Conservation (phyloP, 1,284 basidiomycete genomes). For the Ganoderma meredithae region DNA sequence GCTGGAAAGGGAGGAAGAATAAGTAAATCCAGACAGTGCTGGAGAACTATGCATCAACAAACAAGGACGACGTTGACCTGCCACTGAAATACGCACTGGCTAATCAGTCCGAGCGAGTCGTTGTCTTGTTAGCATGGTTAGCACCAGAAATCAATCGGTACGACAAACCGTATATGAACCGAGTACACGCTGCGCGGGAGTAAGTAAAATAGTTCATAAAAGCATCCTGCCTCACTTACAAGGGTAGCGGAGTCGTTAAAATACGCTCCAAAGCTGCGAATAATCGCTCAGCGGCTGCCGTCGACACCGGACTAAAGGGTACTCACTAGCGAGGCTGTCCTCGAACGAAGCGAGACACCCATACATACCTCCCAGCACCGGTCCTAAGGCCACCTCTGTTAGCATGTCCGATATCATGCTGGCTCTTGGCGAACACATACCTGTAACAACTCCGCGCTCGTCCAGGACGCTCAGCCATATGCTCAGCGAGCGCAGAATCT, state of each 20-base stretch:
- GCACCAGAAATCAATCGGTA: not conserved
- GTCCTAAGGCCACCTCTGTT: conserved; percentile 43
- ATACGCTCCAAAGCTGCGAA: conserved; percentile 60
- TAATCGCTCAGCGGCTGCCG: conserved; percentile 1
- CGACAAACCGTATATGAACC: conserved; percentile 59
- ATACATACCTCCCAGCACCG: conserved; percentile 59
- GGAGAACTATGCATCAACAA: not conserved
- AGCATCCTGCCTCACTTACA: conserved; percentile 50
- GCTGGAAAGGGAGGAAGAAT: conserved; percentile 73
- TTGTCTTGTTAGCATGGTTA: not conserved
- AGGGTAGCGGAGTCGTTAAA: conserved; percentile 68
- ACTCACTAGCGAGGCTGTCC: conserved; percentile 58
- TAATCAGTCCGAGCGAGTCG: conserved; percentile 12
- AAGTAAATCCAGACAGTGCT: conserved; percentile 75
- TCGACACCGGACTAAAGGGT: not conserved
- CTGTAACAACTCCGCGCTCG: conserved; percentile 59
- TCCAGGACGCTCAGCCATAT: conserved; percentile 67
- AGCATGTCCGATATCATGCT: not conserved
- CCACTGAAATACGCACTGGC: conserved; percentile 42
- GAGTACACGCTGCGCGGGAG: conserved; percentile 56
- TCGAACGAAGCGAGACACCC: conserved; percentile 58
- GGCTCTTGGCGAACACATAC: conserved; percentile 26
- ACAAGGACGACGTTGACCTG: not conserved
- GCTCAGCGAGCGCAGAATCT: conserved; percentile 60
- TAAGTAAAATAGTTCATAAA: conserved; percentile 10